Evolutionary conservation across 768 basidiomycete species (phyloP).

Genomic region (Amanita pallidorosea): DNA sequence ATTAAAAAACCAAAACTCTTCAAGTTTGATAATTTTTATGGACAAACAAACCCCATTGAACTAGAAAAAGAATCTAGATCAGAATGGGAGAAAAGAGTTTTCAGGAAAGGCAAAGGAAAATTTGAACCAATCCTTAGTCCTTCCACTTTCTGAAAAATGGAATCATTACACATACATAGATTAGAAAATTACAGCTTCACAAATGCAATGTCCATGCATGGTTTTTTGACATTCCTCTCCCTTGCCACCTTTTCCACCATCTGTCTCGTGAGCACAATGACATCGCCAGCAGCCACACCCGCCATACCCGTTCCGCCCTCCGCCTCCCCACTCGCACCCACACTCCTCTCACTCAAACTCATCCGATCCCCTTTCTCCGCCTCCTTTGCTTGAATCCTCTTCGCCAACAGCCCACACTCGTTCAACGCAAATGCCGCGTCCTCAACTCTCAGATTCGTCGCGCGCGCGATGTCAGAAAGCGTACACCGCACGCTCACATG

Average conservation of each 20-base stretch:
- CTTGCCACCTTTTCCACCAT: constrained; percentile 44
- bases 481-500: constrained; percentile 62
- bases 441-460: constrained; percentile 73
- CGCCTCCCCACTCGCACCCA: too few relatives aligned
- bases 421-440: constrained; percentile 86
- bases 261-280: constrained; percentile 30
- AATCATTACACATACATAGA: too few relatives aligned
- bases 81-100: too few relatives aligned
- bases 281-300: constrained; percentile 8
- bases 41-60: too few relatives aligned
- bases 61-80: too few relatives aligned
- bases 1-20: too few relatives aligned
- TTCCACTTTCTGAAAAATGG: too few relatives aligned
- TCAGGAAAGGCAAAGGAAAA: too few relatives aligned
- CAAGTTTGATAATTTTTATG: too few relatives aligned
- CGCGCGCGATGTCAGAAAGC: constrained; percentile 66
- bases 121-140: too few relatives aligned
- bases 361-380: constrained; percentile 15
- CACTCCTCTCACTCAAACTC: background rate
- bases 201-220: constrained; percentile 51
- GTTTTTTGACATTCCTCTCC: constrained; percentile 62
- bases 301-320: background rate
- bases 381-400: constrained; percentile 20
- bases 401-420: constrained; percentile 68
- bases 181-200: constrained; percentile 30